Percentiles rank a stretch among this genome's conserved stretches.
Evolutionary conservation across 768 basidiomycete species (phyloP).

Genomic region (Auriscalpium vulgare): DNA sequence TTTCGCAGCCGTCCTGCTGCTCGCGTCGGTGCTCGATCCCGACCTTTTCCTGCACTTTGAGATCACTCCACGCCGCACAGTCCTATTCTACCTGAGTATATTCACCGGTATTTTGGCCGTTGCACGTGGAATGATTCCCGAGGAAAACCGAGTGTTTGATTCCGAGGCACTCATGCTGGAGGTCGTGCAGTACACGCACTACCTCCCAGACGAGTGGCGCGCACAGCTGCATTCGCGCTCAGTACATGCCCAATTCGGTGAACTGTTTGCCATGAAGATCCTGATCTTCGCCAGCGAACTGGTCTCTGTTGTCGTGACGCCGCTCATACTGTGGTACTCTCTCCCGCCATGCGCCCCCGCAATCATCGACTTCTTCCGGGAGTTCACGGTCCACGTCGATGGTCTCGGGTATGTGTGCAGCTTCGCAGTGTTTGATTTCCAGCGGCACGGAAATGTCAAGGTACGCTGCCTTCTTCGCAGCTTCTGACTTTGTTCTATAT

Average conservation of each 20-base stretch:
- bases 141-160: conserved; percentile 89
- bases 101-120: conserved; percentile 87
- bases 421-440: conserved; percentile 98
- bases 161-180: conserved; percentile 89
- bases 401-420: conserved; percentile 95
- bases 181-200: conserved; percentile 91
- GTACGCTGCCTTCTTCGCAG: conserved; percentile 28
- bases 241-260: conserved; percentile 88
- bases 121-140: conserved; percentile 91
- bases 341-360: conserved; percentile 84
- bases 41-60: conserved; percentile 92
- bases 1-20: conserved; percentile 89
- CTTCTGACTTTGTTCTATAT: too few relatives aligned
- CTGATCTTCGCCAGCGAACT: conserved; percentile 83
- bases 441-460: conserved; percentile 88
- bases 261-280: conserved; percentile 90
- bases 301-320: conserved; percentile 85
- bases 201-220: conserved; percentile 92
- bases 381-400: conserved; percentile 95
- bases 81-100: conserved; percentile 85
- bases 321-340: conserved; percentile 90
- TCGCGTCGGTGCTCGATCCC: conserved; percentile 88
- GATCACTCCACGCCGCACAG: conserved; percentile 86
- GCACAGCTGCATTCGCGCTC: conserved; percentile 81
- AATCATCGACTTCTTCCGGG: conserved; percentile 96